Evolutionary conservation across 2,329 filamentous ascomycete genomes (phyloP), one percentile per base, ranked within the genome.

Genomic region (Pyrenochaeta sp.): DNA sequence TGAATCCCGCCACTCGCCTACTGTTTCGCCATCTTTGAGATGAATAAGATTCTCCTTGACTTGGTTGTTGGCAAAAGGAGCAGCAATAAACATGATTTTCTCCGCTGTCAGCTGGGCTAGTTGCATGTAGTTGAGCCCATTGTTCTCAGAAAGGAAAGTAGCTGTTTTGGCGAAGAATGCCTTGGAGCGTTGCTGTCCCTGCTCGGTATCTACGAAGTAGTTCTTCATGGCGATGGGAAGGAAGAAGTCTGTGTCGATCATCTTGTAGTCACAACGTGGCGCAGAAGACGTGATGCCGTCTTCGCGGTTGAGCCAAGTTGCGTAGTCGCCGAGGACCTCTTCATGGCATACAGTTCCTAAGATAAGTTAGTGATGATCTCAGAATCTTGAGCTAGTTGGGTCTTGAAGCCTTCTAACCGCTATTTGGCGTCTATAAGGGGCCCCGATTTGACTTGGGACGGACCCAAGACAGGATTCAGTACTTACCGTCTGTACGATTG

Each of bases 241-340:
- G 57, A 81, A 87, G 63, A 84, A 89, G 62, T 90, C 86, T 0
- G 87, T 85, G 61, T 90, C 87, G 30, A 90, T 62, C 82, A 88
- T 88, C 22, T 83, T 83, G 65, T 88, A 88, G 44, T 84, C 82
- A 61, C 85, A 90, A 0, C 77, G 74, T 0, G 86, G 83, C 1
- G 81, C 82, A 0, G 81, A 85, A 9, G 83, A 86, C 0, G 76
- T 75, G 5, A 86, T 77, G 37, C 84, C 84, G 2, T 84, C 77
- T 54, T 87, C 80, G 9, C 80, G 53, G 58, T 89, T 87, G 1
- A 87, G 73, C 65, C 80, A 88, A 0, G 86, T 88, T 0, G 86
- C 85, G 66, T 89, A 90, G 66, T 90, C 88, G 4, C 84, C 87
- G 61, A 90, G 85, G 0, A 85, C 87, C 68, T 90, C 88, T 68